Percentiles rank a stretch among this genome's conserved stretches.
These are phyloP conservation scores for Tolypocladium nubicola DNA, from an alignment of 2,329 filamentous ascomycete species.

Conservation along the genomic window DNA sequence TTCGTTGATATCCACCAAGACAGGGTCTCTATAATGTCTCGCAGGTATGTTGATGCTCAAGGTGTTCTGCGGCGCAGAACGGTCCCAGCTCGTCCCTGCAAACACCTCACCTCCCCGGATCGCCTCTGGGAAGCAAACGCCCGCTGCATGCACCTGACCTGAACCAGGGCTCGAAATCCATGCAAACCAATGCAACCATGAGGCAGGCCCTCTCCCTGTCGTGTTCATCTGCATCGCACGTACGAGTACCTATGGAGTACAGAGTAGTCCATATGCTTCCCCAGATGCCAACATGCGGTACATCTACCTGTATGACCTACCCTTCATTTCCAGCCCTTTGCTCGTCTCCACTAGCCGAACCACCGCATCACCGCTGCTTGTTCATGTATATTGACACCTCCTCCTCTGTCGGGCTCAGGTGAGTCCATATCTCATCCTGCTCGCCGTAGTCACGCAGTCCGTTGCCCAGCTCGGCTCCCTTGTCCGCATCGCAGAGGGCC, in stretches of 20 bases:
- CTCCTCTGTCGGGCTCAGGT: slow-evolving; percentile 7
- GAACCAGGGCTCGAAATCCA: not conserved
- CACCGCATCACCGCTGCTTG: not conserved
- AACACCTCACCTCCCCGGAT: not conserved
- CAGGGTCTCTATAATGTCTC: not conserved
- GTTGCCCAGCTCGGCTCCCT: slow-evolving; percentile 1
- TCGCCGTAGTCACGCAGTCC: slow-evolving; percentile 10
- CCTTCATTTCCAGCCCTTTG: not conserved
- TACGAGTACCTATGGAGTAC: not conserved
- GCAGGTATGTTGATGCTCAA: not conserved
- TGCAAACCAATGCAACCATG: not conserved
- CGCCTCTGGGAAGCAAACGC: not conserved
- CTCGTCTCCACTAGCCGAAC: not conserved
- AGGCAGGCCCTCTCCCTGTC: not conserved
- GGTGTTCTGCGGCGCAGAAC: not conserved
- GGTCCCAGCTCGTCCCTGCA: not conserved
- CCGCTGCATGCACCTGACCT: not conserved
- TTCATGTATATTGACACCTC: not conserved
- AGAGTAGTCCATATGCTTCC: not conserved
- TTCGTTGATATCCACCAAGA: not conserved
- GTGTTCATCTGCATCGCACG: not conserved
- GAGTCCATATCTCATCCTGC: slow-evolving; percentile 13
- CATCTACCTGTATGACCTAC: not conserved
- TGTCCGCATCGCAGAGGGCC: slow-evolving; percentile 1
- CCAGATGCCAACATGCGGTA: not conserved